Evolutionary conservation across 805 yeast species (phyloP).

Genomic region (Lipomyces japonicus): DNA sequence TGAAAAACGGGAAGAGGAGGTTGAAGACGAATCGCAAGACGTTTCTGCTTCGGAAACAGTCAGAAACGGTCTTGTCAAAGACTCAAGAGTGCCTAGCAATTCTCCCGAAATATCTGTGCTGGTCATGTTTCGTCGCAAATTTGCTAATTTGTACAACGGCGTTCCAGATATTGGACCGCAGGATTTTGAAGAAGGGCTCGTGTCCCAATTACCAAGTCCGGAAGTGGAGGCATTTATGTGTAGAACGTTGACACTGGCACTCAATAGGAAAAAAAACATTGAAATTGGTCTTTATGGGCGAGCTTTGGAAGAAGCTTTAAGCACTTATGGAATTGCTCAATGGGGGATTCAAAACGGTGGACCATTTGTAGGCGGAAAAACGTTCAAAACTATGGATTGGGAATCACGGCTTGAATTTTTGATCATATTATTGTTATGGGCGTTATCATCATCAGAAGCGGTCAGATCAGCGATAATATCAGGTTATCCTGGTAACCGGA

Average conservation of each 20-base stretch:
- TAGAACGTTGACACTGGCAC: conserved; percentile 37
- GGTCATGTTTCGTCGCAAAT: conserved; percentile 33
- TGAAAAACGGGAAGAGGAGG: neutral
- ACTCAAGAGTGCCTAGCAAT: conserved; percentile 16
- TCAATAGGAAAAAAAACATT: conserved; percentile 42
- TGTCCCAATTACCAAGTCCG: conserved; percentile 26
- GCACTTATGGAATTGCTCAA: conserved; percentile 29
- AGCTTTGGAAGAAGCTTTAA: conserved; percentile 41
- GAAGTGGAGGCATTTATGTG: conserved; percentile 37
- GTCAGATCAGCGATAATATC: conserved; percentile 25
- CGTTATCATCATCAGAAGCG: conserved; percentile 35
- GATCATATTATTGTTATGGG: conserved; percentile 37
- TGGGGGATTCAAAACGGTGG: conserved; percentile 29
- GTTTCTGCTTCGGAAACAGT: neutral
- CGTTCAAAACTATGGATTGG: conserved; percentile 36
- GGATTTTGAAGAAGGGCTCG: conserved; percentile 41
- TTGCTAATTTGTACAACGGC: conserved; percentile 35
- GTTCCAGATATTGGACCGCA: conserved; percentile 40
- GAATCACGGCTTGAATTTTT: conserved; percentile 36
- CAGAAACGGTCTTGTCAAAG: conserved; percentile 5
- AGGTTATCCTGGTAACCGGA: conserved; percentile 9
- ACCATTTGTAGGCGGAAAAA: conserved; percentile 27
- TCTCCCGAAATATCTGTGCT: conserved; percentile 22
- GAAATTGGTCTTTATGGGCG: conserved; percentile 39
- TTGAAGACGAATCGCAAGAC: neutral